Percentiles rank a stretch among this genome's conserved stretches.
These are phyloP conservation scores for Rachicladosporium sp. DNA, from an alignment of 2,329 filamentous ascomycete genomes.

Conservation along the genomic window DNA sequence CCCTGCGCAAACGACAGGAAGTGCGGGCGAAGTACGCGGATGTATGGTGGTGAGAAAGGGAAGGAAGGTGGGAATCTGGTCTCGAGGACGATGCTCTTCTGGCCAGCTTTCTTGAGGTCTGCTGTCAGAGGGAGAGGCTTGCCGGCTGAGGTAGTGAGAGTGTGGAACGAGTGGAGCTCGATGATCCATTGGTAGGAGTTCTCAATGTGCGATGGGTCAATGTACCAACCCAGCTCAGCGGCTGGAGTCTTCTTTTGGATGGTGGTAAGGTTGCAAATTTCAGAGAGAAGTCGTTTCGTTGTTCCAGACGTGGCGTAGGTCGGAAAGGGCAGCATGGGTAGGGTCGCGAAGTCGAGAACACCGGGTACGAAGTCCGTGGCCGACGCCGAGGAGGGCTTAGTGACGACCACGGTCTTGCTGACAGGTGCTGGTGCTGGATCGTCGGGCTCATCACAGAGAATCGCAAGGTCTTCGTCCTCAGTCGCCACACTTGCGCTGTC, in stretches of 20 bases:
- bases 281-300: conserved; percentile 50
- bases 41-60: conserved; percentile 70
- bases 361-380: conserved; percentile 52
- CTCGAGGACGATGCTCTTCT: conserved; percentile 65
- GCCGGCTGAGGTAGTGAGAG: conserved; percentile 14
- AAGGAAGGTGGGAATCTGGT: conserved; percentile 67
- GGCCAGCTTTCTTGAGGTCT: conserved; percentile 54
- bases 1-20: conserved; percentile 60
- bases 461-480: conserved; percentile 33
- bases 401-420: not conserved
- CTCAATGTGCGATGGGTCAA: conserved; percentile 51
- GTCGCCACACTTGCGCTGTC: conserved; percentile 37
- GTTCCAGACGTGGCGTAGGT: conserved; percentile 50
- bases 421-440: not conserved
- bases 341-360: conserved; percentile 44
- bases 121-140: conserved; percentile 50
- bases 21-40: conserved; percentile 68
- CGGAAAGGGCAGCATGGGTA: conserved; percentile 56
- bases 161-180: conserved; percentile 66
- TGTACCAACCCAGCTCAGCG: conserved; percentile 70
- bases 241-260: conserved; percentile 49
- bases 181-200: conserved; percentile 89
- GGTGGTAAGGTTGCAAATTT: conserved; percentile 52
- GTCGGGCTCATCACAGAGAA: conserved; percentile 24
- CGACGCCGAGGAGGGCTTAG: not conserved